Base-by-base conservation (phyloP, 768 basidiomycete species). In the Hericium erinaceus region DNA sequence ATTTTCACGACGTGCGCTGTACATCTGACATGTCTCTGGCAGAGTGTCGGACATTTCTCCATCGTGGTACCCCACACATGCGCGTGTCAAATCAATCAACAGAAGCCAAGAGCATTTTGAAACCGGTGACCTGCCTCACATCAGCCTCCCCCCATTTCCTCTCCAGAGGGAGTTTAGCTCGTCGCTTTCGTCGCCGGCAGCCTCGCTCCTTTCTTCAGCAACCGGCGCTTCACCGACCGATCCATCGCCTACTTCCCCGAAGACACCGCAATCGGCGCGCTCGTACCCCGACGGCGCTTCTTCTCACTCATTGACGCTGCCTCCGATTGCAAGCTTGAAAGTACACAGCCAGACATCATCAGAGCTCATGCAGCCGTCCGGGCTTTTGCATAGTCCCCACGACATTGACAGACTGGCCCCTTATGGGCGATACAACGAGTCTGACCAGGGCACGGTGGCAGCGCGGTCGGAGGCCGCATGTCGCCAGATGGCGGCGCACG, bases 171-270 rank as follows among this genome's bases (percentile, higher is more conserved):
- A 58, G 44, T 61, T 55, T 6, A 58, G 55, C 54, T 58, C 62
- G 41, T 52, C 40, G 11, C 33, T 33, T 6, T 49, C 62, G 54
- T 63, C 62, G 15, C 57, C 62, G 16, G 58, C 62, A 9, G 57
- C 57, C 49, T 61, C 62, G n/a, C 55, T 63, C 46, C 56, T 54
- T 28, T 58, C 62, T 38, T 55, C 62, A 37, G 52, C 55, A 52
- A 57, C 51, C 37, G 59, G 46, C n/a, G 49, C 61, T 41, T 62
- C 60, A 44, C 60, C 60, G 37, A 61, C 56, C 55, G 62, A 63
- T 56, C 57, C 62, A 46, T 63, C 62, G 20, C 60, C 62, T 18
- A 58, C 58, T n/a, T 37, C 52, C 15, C 61, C 58, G 18, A 44
- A 53, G 11, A 60, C 58, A 18, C 56, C 61, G 51, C 61, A 56